Percentiles rank a stretch among this genome's conserved stretches.
Conservation (phyloP, 1,139 yeast genomes). For the Blastobotrys indianensis region DNA sequence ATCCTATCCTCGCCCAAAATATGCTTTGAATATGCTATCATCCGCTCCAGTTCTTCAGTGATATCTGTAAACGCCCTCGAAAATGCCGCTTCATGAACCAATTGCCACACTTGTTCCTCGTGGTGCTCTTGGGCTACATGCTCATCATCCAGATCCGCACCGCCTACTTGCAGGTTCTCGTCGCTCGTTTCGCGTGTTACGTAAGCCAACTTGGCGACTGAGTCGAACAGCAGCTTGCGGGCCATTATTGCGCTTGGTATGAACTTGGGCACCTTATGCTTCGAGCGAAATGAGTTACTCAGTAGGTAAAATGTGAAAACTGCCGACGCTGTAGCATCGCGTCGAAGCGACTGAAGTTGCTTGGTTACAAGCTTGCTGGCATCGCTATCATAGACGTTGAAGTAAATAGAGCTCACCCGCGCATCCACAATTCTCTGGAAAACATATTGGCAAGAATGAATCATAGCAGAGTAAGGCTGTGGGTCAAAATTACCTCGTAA, state of each 20-base stretch:
- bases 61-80: constrained; percentile 44
- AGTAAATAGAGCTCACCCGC: constrained; percentile 43
- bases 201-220: constrained; percentile 33
- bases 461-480: constrained; percentile 27
- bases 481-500: constrained; percentile 26
- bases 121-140: constrained; percentile 5
- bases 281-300: constrained; percentile 39
- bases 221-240: constrained; percentile 41
- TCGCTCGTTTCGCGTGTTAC: neutral
- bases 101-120: constrained; percentile 35
- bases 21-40: constrained; percentile 37
- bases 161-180: neutral
- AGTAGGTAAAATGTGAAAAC: constrained; percentile 40
- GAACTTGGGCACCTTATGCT: constrained; percentile 38
- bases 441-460: constrained; percentile 38
- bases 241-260: constrained; percentile 42
- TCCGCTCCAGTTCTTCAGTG: constrained; percentile 39
- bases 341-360: constrained; percentile 39
- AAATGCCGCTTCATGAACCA: constrained; percentile 46
- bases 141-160: neutral
- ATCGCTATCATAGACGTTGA: constrained; percentile 43
- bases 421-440: constrained; percentile 44
- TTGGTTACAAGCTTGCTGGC: constrained; percentile 34
- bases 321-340: constrained; percentile 45
- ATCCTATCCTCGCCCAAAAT: constrained; percentile 41